These are phyloP conservation scores for Wickerhamomyces xylosicus DNA, from an alignment of 805 yeast genomes.

Conservation along the genomic window DNA sequence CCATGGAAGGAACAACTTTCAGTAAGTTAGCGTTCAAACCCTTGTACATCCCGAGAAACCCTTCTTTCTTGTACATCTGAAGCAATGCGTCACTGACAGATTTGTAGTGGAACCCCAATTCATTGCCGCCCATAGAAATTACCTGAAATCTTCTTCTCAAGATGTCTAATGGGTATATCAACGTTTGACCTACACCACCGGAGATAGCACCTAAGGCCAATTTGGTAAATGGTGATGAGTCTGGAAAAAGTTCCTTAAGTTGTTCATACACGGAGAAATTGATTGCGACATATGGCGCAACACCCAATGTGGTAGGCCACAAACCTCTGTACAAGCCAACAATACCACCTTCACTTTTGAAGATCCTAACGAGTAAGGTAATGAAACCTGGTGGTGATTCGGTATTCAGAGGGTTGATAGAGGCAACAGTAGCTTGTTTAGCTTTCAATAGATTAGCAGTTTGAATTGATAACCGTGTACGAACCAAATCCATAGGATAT, in stretches of 20 bases:
- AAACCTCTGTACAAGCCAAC: slow-evolving; percentile 74
- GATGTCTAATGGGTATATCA: slow-evolving; percentile 87
- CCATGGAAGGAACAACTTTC: slow-evolving; percentile 93
- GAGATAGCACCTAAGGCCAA: slow-evolving; percentile 74
- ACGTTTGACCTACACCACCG: slow-evolving; percentile 83
- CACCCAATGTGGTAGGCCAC: slow-evolving; percentile 86
- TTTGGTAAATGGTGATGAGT: slow-evolving; percentile 39
- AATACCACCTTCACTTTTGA: slow-evolving; percentile 73
- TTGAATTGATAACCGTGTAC: slow-evolving; percentile 83
- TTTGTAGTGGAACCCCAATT: slow-evolving; percentile 75
- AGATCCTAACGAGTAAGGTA: slow-evolving; percentile 46
- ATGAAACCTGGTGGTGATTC: slow-evolving; percentile 63
- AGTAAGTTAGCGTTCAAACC: slow-evolving; percentile 74
- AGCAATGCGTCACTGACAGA: slow-evolving; percentile 65
- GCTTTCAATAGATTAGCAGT: slow-evolving; percentile 56
- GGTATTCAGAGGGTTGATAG: slow-evolving; percentile 2
- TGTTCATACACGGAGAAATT: slow-evolving; percentile 87
- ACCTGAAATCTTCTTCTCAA: slow-evolving; percentile 88
- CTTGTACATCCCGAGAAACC: slow-evolving; percentile 59
- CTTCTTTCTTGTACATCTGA: slow-evolving; percentile 65
- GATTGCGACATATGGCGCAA: slow-evolving; percentile 92
- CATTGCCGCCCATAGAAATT: slow-evolving; percentile 62
- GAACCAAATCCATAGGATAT: slow-evolving; percentile 84
- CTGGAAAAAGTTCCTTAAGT: slow-evolving; percentile 46
- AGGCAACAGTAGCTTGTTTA: slow-evolving; percentile 29